phyloP scores from a whole-genome alignment of 208 protist species.

The Phytomonas serpens region DNA sequence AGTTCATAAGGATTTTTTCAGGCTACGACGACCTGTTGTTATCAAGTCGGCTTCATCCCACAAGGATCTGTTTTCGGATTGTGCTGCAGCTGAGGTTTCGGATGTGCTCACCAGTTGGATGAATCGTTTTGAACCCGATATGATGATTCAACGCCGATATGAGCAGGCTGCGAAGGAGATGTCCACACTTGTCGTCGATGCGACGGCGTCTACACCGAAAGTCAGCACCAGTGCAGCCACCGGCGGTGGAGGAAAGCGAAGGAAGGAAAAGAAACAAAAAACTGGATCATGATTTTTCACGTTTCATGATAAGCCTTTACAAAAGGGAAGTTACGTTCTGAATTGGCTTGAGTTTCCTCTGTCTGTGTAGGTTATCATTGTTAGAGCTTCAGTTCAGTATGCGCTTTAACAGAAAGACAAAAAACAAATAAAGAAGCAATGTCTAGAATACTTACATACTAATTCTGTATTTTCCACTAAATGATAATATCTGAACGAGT shows the following conservation, averaged over 20 bases:
- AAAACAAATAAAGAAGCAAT: not conserved
- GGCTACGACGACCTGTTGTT: constrained; percentile 40
- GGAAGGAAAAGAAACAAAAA: constrained; percentile 63
- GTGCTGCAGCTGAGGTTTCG: constrained; percentile 47
- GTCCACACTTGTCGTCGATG: constrained; percentile 41
- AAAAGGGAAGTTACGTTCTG: not conserved
- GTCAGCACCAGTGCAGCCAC: constrained; percentile 10
- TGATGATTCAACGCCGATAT: constrained; percentile 53
- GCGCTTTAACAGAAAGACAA: not conserved
- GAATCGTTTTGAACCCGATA: constrained; percentile 76
- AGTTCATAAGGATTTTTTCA: constrained; percentile 74
- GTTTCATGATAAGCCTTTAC: not conserved
- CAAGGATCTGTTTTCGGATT: constrained; percentile 39
- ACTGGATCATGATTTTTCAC: not conserved
- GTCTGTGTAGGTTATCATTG: not conserved
- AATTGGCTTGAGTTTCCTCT: not conserved
- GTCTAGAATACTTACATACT: not conserved
- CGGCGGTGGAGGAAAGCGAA: constrained; percentile 15
- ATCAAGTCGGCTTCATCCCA: constrained; percentile 56
- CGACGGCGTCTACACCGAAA: constrained; percentile 11
- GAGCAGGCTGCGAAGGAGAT: constrained; percentile 79
- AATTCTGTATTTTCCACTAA: not conserved
- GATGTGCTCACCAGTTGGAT: constrained; percentile 57
- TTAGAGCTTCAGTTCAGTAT: not conserved
- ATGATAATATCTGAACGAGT: not conserved